These are phyloP conservation scores for Serendipita sp. DNA, from an alignment of 768 basidiomycete species.

Conservation along the genomic window DNA sequence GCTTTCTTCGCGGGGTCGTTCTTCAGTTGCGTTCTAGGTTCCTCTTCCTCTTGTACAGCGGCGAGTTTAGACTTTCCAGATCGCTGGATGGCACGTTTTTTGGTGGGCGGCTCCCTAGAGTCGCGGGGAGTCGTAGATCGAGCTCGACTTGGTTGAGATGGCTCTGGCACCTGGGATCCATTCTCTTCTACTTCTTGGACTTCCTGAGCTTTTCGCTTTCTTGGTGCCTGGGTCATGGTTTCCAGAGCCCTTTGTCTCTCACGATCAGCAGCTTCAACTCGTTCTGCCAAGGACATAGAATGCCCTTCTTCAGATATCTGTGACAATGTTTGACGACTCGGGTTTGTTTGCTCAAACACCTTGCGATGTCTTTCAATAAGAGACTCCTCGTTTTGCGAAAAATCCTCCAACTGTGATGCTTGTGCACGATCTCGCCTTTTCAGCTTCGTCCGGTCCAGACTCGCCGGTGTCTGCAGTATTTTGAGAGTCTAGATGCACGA, in stretches of 20 bases:
- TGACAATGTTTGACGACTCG: conserved; percentile 20
- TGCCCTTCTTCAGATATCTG: not conserved
- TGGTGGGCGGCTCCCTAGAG: not conserved
- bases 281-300: not conserved
- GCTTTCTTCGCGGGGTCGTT: not conserved
- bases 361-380: not conserved
- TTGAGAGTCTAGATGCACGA: not conserved
- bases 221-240: not conserved
- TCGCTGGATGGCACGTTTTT: not conserved
- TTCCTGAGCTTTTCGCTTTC: conserved; percentile 1
- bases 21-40: not conserved
- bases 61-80: not conserved
- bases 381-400: not conserved
- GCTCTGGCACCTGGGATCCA: not conserved
- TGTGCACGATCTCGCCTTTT: not conserved
- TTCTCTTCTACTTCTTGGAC: not conserved
- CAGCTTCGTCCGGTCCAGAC: not conserved
- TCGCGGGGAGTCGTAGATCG: not conserved
- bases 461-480: not conserved
- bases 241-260: not conserved
- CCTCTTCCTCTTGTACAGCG: not conserved
- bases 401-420: not conserved
- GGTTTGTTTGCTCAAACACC: conserved; percentile 52
- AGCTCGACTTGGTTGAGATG: not conserved
- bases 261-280: not conserved